Conservation (phyloP, 2,329 filamentous ascomycete genomes). For the Pseudogymnoascus sp. region DNA sequence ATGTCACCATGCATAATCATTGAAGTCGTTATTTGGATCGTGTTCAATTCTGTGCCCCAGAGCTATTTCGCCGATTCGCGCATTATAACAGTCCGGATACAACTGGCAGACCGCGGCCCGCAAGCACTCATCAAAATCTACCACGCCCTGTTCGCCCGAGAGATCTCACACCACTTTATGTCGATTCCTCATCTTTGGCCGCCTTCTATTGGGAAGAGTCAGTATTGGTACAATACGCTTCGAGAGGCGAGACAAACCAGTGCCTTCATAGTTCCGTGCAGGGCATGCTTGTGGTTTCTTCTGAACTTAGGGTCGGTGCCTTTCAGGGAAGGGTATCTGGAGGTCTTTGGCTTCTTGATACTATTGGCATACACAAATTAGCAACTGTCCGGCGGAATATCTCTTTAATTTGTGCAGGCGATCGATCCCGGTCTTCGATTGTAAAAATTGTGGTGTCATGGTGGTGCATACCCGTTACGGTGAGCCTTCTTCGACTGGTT, state of each 20-base stretch:
- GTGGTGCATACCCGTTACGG: slow-evolving; percentile 80
- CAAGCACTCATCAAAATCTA: slow-evolving; percentile 6
- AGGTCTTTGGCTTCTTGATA: slow-evolving; percentile 99
- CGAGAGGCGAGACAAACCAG: slow-evolving; percentile 58
- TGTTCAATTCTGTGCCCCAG: slow-evolving; percentile 5
- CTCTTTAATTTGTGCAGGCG: not conserved
- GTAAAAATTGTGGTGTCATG: slow-evolving; percentile 3
- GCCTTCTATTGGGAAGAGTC: slow-evolving; percentile 3
- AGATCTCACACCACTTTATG: not conserved
- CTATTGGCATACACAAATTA: slow-evolving; percentile 40
- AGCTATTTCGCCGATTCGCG: slow-evolving; percentile 6
- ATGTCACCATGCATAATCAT: slow-evolving; percentile 4
- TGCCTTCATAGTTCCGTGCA: slow-evolving; percentile 97
- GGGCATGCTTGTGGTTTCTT: slow-evolving; percentile 99
- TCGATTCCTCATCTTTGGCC: not conserved
- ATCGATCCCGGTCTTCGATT: not conserved
- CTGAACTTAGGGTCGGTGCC: slow-evolving; percentile 99
- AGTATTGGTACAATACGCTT: not conserved
- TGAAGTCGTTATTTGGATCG: slow-evolving; percentile 9
- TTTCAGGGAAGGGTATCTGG: slow-evolving; percentile 97
- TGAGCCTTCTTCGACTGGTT: slow-evolving; percentile 98
- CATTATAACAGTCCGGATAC: slow-evolving; percentile 7
- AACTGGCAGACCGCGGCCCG: slow-evolving; percentile 3
- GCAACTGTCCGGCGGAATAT: not conserved
- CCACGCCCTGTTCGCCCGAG: slow-evolving; percentile 4